Conservation (phyloP, 176 grass and related monocot species). For the Pontederia paniculata region DNA sequence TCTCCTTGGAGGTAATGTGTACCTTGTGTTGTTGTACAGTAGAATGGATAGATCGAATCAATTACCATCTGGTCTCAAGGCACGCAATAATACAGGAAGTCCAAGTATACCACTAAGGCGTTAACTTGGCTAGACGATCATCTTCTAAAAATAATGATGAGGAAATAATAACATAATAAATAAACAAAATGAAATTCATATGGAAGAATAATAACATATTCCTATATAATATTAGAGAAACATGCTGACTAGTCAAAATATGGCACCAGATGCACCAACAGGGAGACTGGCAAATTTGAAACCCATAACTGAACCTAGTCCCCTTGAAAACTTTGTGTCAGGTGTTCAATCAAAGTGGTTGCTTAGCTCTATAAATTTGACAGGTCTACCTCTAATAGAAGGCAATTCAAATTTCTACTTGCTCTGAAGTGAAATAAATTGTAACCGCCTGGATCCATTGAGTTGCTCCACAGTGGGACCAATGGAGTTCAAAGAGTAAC, state of each 20-base stretch:
- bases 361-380: neutral
- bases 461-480: conserved; percentile 68
- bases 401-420: conserved; percentile 30
- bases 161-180: neutral
- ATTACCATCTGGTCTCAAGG: too few species aligned
- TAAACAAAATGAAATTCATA: neutral
- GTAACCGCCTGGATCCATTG: conserved; percentile 51
- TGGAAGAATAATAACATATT: neutral
- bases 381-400: conserved; percentile 4
- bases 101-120: too few species aligned
- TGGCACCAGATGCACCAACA: conserved; percentile 82
- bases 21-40: too few species aligned
- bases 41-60: too few species aligned
- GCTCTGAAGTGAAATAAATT: conserved; percentile 69
- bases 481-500: conserved; percentile 91
- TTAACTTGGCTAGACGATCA: too few species aligned
- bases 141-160: too few species aligned
- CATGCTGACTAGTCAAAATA: conserved; percentile 70
- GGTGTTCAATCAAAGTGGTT: neutral
- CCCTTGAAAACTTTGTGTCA: conserved; percentile 15
- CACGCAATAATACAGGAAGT: too few species aligned
- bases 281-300: conserved; percentile 43
- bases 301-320: conserved; percentile 81
- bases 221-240: neutral
- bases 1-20: too few species aligned